phyloP scores from a whole-genome alignment of 1,284 basidiomycete species.

The Phellopilus nigrolimitatus region DNA sequence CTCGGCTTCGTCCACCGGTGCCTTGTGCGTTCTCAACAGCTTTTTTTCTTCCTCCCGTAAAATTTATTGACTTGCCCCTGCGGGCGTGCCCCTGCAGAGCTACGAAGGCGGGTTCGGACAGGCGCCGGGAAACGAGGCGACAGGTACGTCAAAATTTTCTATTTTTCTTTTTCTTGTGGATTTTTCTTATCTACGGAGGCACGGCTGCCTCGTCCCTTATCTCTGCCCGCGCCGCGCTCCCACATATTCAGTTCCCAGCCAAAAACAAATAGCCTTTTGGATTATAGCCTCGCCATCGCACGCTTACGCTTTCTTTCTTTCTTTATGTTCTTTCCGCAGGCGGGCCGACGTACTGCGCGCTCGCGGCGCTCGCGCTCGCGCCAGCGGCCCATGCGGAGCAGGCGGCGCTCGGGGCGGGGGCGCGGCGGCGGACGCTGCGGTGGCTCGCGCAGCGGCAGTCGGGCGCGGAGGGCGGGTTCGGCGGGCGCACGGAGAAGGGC shows the following conservation, averaged over 20 bases:
- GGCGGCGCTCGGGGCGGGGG: conserved; percentile 35
- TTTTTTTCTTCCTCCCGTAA: not conserved
- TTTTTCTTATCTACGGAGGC: not conserved
- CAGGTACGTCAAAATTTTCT: conserved; percentile 45
- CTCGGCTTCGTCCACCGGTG: conserved; percentile 63
- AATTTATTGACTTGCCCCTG: not conserved
- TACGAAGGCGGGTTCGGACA: conserved; percentile 94
- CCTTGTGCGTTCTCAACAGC: conserved; percentile 44
- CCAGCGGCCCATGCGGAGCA: conserved; percentile 25
- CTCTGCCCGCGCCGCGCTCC: not conserved
- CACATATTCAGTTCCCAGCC: not conserved
- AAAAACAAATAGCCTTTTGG: not conserved
- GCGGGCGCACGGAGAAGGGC: conserved; percentile 80
- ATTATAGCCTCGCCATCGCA: not conserved
- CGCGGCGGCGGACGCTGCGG: conserved; percentile 53
- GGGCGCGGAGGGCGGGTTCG: conserved; percentile 61
- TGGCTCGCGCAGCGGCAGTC: conserved; percentile 78
- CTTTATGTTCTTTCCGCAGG: conserved; percentile 40
- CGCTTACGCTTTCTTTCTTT: conserved; percentile 18
- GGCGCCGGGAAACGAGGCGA: conserved; percentile 75
- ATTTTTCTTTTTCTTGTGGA: not conserved
- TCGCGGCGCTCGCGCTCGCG: conserved; percentile 70
- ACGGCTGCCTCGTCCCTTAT: not conserved
- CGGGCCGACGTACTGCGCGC: conserved; percentile 89
- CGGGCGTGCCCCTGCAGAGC: no score